Evolutionary conservation across 176 grass and related monocot genomes (phyloP).

Genomic region (Otatea glauca): DNA sequence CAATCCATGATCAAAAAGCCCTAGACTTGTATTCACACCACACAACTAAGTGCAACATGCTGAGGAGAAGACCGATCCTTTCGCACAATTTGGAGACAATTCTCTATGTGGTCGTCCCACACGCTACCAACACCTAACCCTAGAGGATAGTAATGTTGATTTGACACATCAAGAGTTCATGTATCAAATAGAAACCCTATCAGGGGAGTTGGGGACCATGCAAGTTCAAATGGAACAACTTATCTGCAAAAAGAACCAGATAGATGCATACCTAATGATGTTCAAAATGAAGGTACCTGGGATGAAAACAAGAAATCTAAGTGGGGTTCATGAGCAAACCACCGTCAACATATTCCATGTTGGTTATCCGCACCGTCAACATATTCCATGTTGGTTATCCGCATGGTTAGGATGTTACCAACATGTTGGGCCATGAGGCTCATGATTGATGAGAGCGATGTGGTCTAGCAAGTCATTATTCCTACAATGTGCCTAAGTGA

Average conservation of each 20-base stretch:
- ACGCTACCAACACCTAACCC: not conserved
- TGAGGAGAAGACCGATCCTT: not conserved
- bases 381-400: constrained; percentile 2
- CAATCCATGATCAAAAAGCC: not conserved
- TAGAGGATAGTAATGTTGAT: not conserved
- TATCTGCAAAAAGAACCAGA: not conserved
- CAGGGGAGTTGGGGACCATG: not conserved
- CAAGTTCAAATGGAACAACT: constrained; percentile 4
- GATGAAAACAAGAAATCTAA: constrained; percentile 27
- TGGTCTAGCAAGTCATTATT: constrained; percentile 23
- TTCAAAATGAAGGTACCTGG: not conserved
- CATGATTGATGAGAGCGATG: not conserved
- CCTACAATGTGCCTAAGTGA: constrained; percentile 1
- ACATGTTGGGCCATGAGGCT: not conserved
- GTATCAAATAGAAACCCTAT: not conserved
- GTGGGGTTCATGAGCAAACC: constrained; percentile 6
- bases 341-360: not conserved
- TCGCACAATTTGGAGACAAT: not conserved
- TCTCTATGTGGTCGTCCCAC: not conserved
- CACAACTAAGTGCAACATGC: not conserved
- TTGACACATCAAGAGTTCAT: not conserved
- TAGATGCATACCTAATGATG: not conserved
- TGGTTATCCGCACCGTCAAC: not conserved
- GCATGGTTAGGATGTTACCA: not conserved
- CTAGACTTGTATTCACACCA: not conserved